These are phyloP conservation scores for Podila verticillata DNA, from an alignment of 192 early-diverging fungal genomes.

Conservation along the genomic window DNA sequence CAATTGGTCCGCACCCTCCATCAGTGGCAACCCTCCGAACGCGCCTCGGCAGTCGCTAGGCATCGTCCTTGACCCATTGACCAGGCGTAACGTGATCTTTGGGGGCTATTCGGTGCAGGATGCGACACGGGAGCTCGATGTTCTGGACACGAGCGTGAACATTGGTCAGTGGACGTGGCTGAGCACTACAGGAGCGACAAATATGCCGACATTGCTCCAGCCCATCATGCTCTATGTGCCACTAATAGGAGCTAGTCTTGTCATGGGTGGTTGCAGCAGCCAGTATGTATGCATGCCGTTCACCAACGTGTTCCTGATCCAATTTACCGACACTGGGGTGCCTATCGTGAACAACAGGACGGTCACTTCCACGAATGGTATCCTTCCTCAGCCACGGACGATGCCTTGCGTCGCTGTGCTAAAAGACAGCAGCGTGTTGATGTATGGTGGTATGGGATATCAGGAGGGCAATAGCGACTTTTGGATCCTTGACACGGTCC, in stretches of 20 bases:
- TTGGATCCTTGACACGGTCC: conserved; percentile 11
- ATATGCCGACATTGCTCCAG: conserved; percentile 6
- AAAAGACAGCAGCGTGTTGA: conserved; percentile 23
- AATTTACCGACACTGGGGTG: not conserved
- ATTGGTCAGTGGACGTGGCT: conserved; percentile 19
- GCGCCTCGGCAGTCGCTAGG: conserved; percentile 14
- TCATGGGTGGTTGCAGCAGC: conserved; percentile 33
- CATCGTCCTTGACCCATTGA: conserved; percentile 4
- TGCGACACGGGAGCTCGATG: conserved; percentile 17
- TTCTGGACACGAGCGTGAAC: conserved; percentile 6
- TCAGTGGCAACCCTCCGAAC: conserved; percentile 1
- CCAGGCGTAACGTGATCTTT: conserved; percentile 12
- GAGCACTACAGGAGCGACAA: not conserved
- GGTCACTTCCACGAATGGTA: not conserved
- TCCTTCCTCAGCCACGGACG: conserved; percentile 8
- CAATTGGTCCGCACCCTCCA: conserved; percentile 8
- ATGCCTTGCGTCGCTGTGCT: conserved; percentile 23
- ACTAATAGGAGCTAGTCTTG: not conserved
- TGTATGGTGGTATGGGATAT: conserved; percentile 29
- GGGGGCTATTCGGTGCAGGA: conserved; percentile 1
- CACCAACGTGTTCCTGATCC: conserved; percentile 16
- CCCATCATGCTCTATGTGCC: conserved; percentile 32
- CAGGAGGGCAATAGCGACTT: conserved; percentile 13
- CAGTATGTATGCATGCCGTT: conserved; percentile 3
- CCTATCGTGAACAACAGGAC: not conserved